Evolutionary conservation across 371 early-diverging fungal species (phyloP).

Genomic region (Apophysomyces sp.): DNA sequence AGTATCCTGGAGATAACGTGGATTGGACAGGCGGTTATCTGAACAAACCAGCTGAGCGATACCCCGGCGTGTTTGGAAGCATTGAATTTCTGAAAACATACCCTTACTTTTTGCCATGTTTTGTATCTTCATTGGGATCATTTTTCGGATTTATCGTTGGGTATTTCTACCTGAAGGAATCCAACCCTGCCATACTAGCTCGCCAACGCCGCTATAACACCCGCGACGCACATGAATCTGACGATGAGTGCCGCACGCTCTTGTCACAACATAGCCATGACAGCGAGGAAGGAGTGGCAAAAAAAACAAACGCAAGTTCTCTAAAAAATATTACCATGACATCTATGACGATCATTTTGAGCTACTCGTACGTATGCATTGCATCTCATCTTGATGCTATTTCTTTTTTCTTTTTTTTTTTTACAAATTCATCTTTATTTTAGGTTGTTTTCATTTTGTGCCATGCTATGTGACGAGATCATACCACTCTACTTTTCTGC

Average conservation of each 20-base stretch:
- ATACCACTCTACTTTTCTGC: slow-evolving; percentile 60
- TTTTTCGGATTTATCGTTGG: slow-evolving; percentile 65
- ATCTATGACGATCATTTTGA: slow-evolving; percentile 32
- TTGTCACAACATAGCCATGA: not conserved
- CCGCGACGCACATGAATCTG: not conserved
- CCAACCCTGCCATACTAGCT: slow-evolving; percentile 32
- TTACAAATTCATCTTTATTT: not conserved
- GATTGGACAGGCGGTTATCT: slow-evolving; percentile 77
- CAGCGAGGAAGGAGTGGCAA: not conserved
- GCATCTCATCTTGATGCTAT: no score
- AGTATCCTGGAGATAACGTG: slow-evolving; percentile 30
- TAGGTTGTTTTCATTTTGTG: slow-evolving; percentile 56
- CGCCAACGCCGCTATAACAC: slow-evolving; percentile 3
- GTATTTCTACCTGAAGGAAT: slow-evolving; percentile 72
- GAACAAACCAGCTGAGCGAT: slow-evolving; percentile 65
- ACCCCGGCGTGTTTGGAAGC: slow-evolving; percentile 66
- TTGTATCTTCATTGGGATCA: slow-evolving; percentile 60
- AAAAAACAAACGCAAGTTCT: not conserved
- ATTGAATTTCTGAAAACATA: slow-evolving; percentile 57
- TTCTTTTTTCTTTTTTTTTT: not conserved
- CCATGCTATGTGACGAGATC: slow-evolving; percentile 71
- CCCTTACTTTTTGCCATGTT: slow-evolving; percentile 86
- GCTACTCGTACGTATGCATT: slow-evolving; percentile 32
- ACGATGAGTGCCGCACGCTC: not conserved
- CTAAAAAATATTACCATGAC: not conserved